Conservation (phyloP, 306 rosid species). For the Crataegus laevigata region DNA sequence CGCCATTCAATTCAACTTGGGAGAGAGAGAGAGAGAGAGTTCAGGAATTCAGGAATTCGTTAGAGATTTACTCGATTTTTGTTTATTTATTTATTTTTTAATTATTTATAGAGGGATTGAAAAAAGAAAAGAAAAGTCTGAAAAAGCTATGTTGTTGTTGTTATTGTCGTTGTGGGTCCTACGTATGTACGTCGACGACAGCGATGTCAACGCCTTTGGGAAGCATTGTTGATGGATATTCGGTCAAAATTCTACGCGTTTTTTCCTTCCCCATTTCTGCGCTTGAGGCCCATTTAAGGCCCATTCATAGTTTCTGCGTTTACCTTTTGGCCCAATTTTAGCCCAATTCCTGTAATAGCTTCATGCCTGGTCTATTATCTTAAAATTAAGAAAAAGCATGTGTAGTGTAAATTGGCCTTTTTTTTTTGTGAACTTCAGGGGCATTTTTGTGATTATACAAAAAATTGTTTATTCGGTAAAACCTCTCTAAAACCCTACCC, state of each 20-base stretch:
- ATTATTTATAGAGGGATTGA: not conserved
- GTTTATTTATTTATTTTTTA: too few species aligned
- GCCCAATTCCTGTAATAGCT: too few species aligned
- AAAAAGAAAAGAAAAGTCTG: not conserved
- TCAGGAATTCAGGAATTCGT: not conserved
- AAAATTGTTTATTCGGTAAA: not conserved
- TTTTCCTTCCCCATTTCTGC: too few species aligned
- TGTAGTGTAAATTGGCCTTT: too few species aligned
- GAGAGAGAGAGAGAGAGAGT: not conserved
- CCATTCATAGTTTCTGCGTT: not conserved
- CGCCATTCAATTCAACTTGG: slow-evolving; percentile 34
- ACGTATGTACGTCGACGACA: not conserved
- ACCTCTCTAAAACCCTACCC: not conserved
- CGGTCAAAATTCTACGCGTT: not conserved
- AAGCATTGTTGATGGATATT: not conserved
- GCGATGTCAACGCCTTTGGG: not conserved
- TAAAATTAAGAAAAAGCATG: too few species aligned
- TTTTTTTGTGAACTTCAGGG: too few species aligned
- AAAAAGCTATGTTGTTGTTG: not conserved
- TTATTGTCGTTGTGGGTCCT: not conserved
- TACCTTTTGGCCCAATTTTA: not conserved
- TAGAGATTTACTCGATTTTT: not conserved
- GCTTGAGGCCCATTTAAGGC: not conserved
- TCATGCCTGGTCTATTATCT: too few species aligned
- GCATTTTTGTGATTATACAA: too few species aligned